phyloP scores from a whole-genome alignment of 228 moss, liverwort and hornwort genomes.

The Sphagnum magellanicum region DNA sequence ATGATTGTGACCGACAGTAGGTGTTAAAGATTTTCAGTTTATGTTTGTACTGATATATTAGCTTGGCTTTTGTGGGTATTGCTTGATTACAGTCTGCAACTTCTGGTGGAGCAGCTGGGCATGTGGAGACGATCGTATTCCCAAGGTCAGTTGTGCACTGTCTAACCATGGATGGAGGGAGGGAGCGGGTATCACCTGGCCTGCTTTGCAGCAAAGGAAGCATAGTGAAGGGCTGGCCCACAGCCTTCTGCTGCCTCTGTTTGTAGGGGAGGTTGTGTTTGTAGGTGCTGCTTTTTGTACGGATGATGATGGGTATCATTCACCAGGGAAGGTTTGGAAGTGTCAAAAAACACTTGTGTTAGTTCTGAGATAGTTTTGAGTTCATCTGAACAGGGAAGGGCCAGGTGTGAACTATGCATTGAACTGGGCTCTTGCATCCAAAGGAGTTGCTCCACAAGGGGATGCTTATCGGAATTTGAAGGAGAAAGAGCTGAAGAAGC shows the following conservation, averaged over 20 bases:
- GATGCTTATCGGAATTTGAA: slow-evolving; percentile 47
- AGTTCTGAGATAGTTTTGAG: neutral
- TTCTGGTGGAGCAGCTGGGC: slow-evolving; percentile 16
- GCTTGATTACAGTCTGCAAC: neutral
- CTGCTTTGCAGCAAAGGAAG: neutral
- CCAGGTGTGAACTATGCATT: slow-evolving; percentile 51
- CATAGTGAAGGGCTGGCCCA: neutral
- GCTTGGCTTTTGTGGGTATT: neutral
- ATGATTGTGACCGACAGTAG: neutral
- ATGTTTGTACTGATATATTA: neutral
- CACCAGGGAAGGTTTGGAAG: neutral
- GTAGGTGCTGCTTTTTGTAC: too few relatives aligned
- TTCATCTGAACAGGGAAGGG: slow-evolving; percentile 34
- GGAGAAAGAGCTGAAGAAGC: slow-evolving; percentile 44
- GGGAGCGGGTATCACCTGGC: neutral
- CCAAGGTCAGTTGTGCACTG: slow-evolving; percentile 30
- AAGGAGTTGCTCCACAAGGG: slow-evolving; percentile 42
- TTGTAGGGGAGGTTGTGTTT: too few relatives aligned
- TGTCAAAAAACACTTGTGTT: neutral
- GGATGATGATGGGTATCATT: too few relatives aligned
- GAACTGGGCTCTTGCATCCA: slow-evolving; percentile 53
- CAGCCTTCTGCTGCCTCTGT: too few relatives aligned
- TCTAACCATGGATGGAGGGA: neutral
- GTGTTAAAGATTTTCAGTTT: neutral
- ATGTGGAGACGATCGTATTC: slow-evolving; percentile 23